Conservation (phyloP, 768 basidiomycete genomes). For the Leucosporidium scottii region DNA sequence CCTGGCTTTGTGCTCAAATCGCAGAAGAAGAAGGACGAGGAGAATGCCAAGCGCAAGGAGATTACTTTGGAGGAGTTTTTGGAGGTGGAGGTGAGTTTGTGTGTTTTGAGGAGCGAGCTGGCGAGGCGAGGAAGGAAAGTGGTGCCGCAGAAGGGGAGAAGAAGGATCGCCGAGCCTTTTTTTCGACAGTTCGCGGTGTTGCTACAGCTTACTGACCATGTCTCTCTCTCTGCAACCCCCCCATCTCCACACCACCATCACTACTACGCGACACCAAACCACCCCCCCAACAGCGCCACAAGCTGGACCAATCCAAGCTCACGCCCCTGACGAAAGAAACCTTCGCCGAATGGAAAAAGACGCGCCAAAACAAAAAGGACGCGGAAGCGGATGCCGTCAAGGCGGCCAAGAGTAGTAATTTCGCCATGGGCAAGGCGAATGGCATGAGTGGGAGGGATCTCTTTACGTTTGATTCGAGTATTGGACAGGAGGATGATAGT, state of each 20-base stretch:
- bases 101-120: too few relatives aligned
- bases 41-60: slow-evolving; percentile 71
- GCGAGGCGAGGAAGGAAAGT: too few relatives aligned
- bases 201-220: background rate
- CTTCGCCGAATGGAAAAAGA: slow-evolving; percentile 93
- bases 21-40: slow-evolving; percentile 83
- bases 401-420: slow-evolving; percentile 73
- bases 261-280: too few relatives aligned
- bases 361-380: slow-evolving; percentile 85
- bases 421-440: slow-evolving; percentile 75
- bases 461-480: slow-evolving; percentile 93
- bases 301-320: slow-evolving; percentile 70
- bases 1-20: slow-evolving; percentile 93
- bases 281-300: slow-evolving; percentile 65
- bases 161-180: too few relatives aligned
- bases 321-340: slow-evolving; percentile 89
- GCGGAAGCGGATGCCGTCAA: slow-evolving; percentile 74
- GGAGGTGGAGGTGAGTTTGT: slow-evolving; percentile 73
- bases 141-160: too few relatives aligned
- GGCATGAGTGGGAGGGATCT: slow-evolving; percentile 96
- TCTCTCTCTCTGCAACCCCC: background rate
- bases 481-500: slow-evolving; percentile 4
- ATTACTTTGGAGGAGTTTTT: slow-evolving; percentile 96
- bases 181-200: too few relatives aligned
- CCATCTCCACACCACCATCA: background rate